Base-by-base conservation (phyloP, 257 asterid genomes). In the Solanum peruvianum region DNA sequence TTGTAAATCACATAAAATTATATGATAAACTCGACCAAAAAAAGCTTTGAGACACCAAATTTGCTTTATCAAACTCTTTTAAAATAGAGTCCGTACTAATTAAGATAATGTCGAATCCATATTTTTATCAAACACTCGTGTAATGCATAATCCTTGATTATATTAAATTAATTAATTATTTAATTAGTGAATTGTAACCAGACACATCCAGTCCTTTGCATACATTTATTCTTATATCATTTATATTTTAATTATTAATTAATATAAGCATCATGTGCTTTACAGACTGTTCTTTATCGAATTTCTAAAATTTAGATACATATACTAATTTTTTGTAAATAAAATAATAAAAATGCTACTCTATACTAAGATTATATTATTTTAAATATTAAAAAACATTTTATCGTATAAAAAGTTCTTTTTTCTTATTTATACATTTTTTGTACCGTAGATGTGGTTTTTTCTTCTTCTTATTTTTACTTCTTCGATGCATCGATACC, bases 211-310 rank as follows among this genome's bases (percentile, higher is more conserved):
- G 41, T 44, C 64, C 23, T 25, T 78, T 27, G 27, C 6, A 5
- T 45, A 45, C 66, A 27, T 45, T 25, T 45, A 78, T 27, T 87
- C 52, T 45, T 15, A 85, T 58, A 20, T 31, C 39, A 27, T 37
- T 23, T 78, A 56, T 41, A 62, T 69, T 31, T 42, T 80, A 67
- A 62, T 70, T 31, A 62, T 37, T 23, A 78, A 45, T 88, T 87
- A 49, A 44, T 21, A 29, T 66, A 77, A 67, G 29, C 31, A 89
- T 66, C 90, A 88, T 86, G 87, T 90, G 88, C 86, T 83, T 71
- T 86, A 37, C 89, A 84, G 87, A 37, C 58, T 86, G 90, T 84
- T 44, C 56, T 85, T 44, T 70, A 33, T 70, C 35, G 72, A 72
- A 20, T n/a, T 62, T 86, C 16, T 47, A 42, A 49, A 81, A 49